Evolutionary conservation across 208 protist genomes (phyloP), one percentile per base, ranked within the genome.

Genomic region (Wallacemonas sp.): DNA sequence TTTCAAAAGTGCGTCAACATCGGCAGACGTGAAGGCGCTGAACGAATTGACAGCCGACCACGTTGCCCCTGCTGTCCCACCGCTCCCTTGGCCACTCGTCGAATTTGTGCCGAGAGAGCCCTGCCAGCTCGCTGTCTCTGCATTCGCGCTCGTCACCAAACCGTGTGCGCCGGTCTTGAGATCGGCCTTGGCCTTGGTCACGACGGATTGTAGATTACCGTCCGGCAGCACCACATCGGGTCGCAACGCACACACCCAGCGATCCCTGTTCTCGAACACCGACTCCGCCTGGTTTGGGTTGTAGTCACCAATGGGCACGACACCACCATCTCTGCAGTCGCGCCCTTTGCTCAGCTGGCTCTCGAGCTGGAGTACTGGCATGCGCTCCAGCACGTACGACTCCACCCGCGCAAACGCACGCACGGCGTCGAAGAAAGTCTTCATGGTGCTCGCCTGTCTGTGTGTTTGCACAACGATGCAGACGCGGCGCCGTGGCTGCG

Each of bases 381-480:
- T 68, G 4, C 68, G 65, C 14, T 82, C 68, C 6, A 88, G 68
- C 21, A 55, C 70, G 62, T 80, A 88, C 56, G 65, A 81, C 26
- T 62, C 27, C 58, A 86, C 80, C 30, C 68, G 47, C 11, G 71
- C 80, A 38, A 84, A 82, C 26, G 53, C 51, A 17, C 62, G 46
- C 8, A 91, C 55, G 9, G 68, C 74, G 28, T 81, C 71, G 62
- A 95, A 95, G 38, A 95, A 92, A 9, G 49, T 42, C 68, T 89
- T 79, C 80, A 95, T 92, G 8, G 88, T 95, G 53, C 72, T 71
- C 22, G 72, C 63, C 59, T 95, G 88, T 27, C 88, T 80, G 42
- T 95, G 88, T 42, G 83, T 91, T 66, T 95, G 88, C 34, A 95
- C 88, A 14, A 95, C 83, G 53, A 95, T 71, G 65, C 79, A 69